A percentile compares a stretch with the other conserved stretches of the same genome.
Evolutionary conservation across 169 alveolate species (phyloP).

Genomic region (Cryptosporidium viatorum): DNA sequence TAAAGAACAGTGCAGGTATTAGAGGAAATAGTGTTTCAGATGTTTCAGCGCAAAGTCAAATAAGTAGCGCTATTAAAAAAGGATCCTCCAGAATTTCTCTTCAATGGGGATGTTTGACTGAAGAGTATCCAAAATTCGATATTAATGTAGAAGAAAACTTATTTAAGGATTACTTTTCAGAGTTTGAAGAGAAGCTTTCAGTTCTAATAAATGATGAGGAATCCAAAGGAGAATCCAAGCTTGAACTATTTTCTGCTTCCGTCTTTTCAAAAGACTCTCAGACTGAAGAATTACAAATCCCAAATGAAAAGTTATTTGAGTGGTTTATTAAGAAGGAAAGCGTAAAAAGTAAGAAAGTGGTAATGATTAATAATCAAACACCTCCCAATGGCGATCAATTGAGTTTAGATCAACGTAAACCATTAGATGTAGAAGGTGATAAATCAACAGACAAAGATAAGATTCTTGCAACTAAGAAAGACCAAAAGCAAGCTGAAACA

Average conservation of each 20-base stretch:
- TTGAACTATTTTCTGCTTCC: conserved; percentile 22
- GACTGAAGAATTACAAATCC: conserved; percentile 16
- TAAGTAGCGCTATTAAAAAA: not conserved
- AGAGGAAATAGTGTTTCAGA: not conserved
- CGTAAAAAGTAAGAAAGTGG: not conserved
- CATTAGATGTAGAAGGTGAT: not conserved
- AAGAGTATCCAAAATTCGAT: conserved; percentile 45
- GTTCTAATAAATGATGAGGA: not conserved
- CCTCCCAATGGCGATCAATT: not conserved
- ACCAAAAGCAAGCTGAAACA: not conserved
- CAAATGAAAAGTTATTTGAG: conserved; percentile 40
- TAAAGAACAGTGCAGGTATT: not conserved
- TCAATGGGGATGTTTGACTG: conserved; percentile 64
- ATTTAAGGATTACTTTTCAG: conserved; percentile 46
- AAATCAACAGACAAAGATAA: not conserved
- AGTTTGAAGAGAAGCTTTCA: conserved; percentile 31
- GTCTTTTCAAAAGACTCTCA: conserved; percentile 21
- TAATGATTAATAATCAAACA: not conserved
- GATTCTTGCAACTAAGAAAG: not conserved
- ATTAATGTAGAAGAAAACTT: not conserved
- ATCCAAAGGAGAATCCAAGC: not conserved
- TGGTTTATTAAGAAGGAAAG: conserved; percentile 63
- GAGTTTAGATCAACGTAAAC: not conserved
- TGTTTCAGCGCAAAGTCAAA: not conserved
- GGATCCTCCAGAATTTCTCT: conserved; percentile 36